These are phyloP conservation scores for Diutina rugosa DNA, from an alignment of 1,139 yeast species.

Conservation along the genomic window DNA sequence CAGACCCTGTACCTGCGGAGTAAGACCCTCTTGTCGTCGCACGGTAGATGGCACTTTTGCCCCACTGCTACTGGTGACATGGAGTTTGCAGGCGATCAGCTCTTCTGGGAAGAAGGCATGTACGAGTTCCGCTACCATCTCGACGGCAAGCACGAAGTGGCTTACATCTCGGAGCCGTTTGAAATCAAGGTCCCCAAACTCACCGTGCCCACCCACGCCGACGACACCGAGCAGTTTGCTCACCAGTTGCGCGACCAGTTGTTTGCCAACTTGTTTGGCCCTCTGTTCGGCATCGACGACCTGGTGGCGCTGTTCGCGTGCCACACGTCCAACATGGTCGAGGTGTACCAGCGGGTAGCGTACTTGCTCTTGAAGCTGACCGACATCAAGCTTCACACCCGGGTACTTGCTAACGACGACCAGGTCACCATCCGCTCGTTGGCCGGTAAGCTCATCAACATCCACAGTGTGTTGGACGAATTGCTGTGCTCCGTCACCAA, in stretches of 20 bases:
- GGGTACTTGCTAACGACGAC: conserved; percentile 21
- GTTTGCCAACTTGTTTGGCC: conserved; percentile 17
- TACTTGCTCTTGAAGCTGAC: conserved; percentile 24
- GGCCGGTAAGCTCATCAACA: conserved; percentile 27
- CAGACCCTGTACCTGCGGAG: conserved; percentile 49
- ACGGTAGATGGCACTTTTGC: conserved; percentile 59
- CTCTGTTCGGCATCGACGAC: conserved; percentile 11
- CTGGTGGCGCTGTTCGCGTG: conserved; percentile 17
- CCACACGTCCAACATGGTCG: conserved; percentile 17
- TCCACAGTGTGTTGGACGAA: conserved; percentile 30
- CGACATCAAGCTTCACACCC: conserved; percentile 24
- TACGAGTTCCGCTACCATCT: conserved; percentile 71
- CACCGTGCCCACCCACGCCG: conserved; percentile 19
- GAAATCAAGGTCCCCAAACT: conserved; percentile 36
- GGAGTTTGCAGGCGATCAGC: conserved; percentile 34
- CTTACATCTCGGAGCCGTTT: conserved; percentile 58
- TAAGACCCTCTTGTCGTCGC: conserved; percentile 49
- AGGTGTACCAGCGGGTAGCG: conserved; percentile 20
- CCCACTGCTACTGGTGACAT: conserved; percentile 36
- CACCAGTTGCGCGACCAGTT: conserved; percentile 16
- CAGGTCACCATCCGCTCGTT: conserved; percentile 19
- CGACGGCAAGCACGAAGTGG: conserved; percentile 59
- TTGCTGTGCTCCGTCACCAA: conserved; percentile 14
- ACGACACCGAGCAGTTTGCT: conserved; percentile 15
- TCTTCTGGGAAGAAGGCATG: conserved; percentile 60